Percentiles rank a stretch among this genome's conserved stretches.
phyloP scores from a whole-genome alignment of 768 basidiomycete genomes.

The Termitomyces sp. region DNA sequence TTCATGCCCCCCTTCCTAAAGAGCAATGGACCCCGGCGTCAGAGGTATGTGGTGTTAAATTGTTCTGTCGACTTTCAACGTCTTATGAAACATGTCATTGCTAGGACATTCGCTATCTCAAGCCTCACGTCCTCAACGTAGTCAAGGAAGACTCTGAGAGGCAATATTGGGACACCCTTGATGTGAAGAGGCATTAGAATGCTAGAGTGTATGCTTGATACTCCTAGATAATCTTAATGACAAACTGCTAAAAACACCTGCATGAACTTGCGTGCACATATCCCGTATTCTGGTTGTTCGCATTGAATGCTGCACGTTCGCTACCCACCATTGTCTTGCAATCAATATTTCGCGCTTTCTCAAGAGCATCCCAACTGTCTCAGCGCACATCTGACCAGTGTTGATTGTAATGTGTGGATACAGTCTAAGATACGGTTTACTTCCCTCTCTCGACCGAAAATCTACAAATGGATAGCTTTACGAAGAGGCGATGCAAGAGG shows the following conservation, averaged over 20 bases:
- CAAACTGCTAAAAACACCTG: not conserved
- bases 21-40: conserved; percentile 71
- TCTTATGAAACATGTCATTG: conserved; percentile 4
- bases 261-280: not conserved
- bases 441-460: not conserved
- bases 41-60: conserved; percentile 51
- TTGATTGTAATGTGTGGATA: not conserved
- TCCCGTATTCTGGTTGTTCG: not conserved
- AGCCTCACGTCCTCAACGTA: conserved; percentile 69
- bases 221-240: conserved; percentile 2
- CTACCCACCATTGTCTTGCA: too few relatives aligned
- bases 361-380: not conserved
- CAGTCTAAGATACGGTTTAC: conserved; percentile 4
- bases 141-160: conserved; percentile 75
- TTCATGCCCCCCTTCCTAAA: conserved; percentile 77
- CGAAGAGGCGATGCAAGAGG: conserved; percentile 69
- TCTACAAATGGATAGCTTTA: conserved; percentile 54
- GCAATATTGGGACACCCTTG: conserved; percentile 71
- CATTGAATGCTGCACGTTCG: not conserved
- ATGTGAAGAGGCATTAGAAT: conserved; percentile 62
- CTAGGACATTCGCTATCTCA: conserved; percentile 89
- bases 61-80: not conserved
- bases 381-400: not conserved
- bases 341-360: not conserved
- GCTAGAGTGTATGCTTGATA: not conserved